phyloP scores from a whole-genome alignment of 1,284 basidiomycete genomes.

The Lignosus rhinocerotis region DNA sequence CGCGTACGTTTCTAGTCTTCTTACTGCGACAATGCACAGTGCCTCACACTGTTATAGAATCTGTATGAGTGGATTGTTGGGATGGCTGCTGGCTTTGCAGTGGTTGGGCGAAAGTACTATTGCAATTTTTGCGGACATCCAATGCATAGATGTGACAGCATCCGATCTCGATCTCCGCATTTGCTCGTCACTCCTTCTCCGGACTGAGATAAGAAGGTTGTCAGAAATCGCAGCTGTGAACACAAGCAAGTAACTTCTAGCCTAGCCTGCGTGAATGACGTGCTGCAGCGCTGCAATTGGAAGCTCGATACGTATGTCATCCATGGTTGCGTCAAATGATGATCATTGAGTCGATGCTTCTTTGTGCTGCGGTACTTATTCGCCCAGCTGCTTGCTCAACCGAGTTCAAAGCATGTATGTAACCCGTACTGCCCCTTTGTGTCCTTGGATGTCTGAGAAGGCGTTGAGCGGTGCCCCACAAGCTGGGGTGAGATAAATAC shows the following conservation, averaged over 20 bases:
- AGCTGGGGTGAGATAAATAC: not conserved
- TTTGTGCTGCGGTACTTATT: constrained; percentile 6
- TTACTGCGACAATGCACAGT: not conserved
- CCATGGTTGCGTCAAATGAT: not conserved
- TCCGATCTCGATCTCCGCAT: not conserved
- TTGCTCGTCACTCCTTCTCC: not conserved
- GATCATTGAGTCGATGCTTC: not conserved
- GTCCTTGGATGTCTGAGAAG: not conserved
- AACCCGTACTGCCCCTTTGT: not conserved
- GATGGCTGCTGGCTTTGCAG: not conserved
- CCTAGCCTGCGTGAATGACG: too few species aligned
- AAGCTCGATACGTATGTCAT: not conserved
- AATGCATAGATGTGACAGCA: constrained; percentile 20
- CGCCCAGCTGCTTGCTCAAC: not conserved
- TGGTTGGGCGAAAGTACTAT: constrained; percentile 6
- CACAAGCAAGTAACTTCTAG: too few species aligned
- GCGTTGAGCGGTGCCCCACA: not conserved
- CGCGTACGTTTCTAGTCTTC: constrained; percentile 50
- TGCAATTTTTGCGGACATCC: constrained; percentile 4
- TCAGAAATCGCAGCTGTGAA: too few species aligned
- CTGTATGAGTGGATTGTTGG: constrained; percentile 11
- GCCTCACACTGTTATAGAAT: constrained; percentile 9
- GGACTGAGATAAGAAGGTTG: too few species aligned
- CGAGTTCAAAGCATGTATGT: not conserved
- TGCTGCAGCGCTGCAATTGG: not conserved